A percentile compares a stretch with the other conserved stretches of the same genome.
These are phyloP conservation scores for Linanthus parryae DNA, from an alignment of 148 eudicot genomes.

Conservation along the genomic window DNA sequence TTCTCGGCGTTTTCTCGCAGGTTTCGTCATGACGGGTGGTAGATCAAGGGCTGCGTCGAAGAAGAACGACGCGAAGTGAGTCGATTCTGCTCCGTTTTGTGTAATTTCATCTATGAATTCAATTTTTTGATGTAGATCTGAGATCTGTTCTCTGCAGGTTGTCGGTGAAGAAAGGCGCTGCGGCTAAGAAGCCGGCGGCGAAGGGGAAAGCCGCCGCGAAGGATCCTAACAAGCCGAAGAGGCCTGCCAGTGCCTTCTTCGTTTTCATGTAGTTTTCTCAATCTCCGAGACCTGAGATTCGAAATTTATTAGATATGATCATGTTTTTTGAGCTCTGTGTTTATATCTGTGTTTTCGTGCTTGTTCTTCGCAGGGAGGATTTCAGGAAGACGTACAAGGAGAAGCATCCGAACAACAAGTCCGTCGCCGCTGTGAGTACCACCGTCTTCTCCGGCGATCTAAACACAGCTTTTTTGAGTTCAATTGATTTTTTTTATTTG, in stretches of 20 bases:
- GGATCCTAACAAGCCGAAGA: conserved; percentile 28
- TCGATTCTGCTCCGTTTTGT: neutral
- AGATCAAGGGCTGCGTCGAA: conserved; percentile 15
- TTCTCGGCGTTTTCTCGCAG: conserved; percentile 11
- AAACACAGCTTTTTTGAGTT: too few relatives aligned
- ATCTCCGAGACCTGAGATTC: neutral
- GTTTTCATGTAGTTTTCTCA: conserved; percentile 17
- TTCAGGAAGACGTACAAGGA: conserved; percentile 23
- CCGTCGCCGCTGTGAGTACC: conserved; percentile 25
- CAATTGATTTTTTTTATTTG: neutral
- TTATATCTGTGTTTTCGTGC: too few relatives aligned
- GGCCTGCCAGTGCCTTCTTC: conserved; percentile 32
- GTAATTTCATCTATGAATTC: conserved; percentile 1
- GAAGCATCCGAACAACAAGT: conserved; percentile 33
- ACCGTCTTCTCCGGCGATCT: too few relatives aligned
- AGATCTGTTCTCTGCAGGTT: conserved; percentile 6
- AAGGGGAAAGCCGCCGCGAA: conserved; percentile 18
- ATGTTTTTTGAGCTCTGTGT: neutral
- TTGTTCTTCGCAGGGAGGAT: conserved; percentile 27
- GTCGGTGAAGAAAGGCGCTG: conserved; percentile 18
- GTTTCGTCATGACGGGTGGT: conserved; percentile 16
- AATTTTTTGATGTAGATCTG: neutral
- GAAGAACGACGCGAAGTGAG: conserved; percentile 16
- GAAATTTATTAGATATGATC: neutral
- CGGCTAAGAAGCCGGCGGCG: conserved; percentile 15